These are phyloP conservation scores for Pythium scleroteichum DNA, from an alignment of 352 stramenopile species.

Conservation along the genomic window DNA sequence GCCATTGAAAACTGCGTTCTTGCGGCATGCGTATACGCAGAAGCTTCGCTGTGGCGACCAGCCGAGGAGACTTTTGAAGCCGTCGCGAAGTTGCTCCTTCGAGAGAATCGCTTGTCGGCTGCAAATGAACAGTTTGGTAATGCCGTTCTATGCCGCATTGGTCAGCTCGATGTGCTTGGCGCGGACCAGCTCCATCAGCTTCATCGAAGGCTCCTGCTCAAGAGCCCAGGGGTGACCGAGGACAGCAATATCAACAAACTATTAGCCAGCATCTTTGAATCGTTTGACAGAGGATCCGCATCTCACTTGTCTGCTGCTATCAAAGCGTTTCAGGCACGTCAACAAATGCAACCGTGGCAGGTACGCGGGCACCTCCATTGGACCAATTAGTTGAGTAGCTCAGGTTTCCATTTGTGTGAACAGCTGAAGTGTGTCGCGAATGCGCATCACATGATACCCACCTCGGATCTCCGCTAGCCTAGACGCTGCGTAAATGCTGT, in stretches of 20 bases:
- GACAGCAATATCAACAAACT: constrained; percentile 59
- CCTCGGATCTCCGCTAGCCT: constrained; percentile 49
- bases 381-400: not conserved
- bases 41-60: constrained; percentile 49
- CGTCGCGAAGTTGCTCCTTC: constrained; percentile 50
- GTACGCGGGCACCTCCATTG: constrained; percentile 25
- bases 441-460: constrained; percentile 50
- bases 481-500: not conserved
- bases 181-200: constrained; percentile 50
- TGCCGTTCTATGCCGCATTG: constrained; percentile 62
- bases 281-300: constrained; percentile 25
- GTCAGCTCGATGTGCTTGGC: constrained; percentile 51
- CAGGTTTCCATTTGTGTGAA: no score
- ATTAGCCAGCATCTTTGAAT: constrained; percentile 52
- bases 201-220: constrained; percentile 15
- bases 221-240: constrained; percentile 1
- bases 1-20: constrained; percentile 54
- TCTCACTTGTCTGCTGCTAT: constrained; percentile 24
- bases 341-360: constrained; percentile 65
- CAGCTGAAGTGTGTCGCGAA: constrained; percentile 50
- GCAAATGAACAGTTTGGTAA: constrained; percentile 62
- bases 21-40: constrained; percentile 53
- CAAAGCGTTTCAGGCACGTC: constrained; percentile 46
- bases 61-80: constrained; percentile 60
- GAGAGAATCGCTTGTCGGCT: constrained; percentile 32